Evolutionary conservation across 164 flowering plant genomes (phyloP).

Genomic region (Houttuynia cordata): DNA sequence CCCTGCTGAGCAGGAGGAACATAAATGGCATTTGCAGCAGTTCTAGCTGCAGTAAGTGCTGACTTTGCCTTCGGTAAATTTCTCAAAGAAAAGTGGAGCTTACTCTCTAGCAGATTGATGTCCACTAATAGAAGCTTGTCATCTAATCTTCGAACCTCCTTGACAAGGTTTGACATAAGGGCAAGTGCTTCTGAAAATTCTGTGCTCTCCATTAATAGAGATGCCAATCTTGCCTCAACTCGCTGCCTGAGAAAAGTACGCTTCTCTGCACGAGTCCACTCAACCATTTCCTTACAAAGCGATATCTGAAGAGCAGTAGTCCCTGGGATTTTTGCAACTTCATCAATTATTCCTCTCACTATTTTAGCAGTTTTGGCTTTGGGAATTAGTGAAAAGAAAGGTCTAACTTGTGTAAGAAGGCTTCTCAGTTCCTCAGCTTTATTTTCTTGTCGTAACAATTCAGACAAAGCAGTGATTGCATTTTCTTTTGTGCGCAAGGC

Average conservation of each 20-base stretch:
- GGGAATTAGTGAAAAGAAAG: background rate
- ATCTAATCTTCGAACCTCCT: background rate
- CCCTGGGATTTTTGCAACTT: background rate
- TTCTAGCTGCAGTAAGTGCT: conserved; percentile 57
- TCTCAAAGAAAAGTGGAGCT: background rate
- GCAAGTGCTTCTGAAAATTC: background rate
- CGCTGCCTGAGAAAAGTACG: conserved; percentile 46
- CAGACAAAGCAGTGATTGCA: background rate
- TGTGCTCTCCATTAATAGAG: background rate
- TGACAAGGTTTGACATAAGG: background rate
- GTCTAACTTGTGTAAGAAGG: background rate
- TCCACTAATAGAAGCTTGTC: conserved; percentile 18
- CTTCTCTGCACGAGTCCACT: conserved; percentile 24
- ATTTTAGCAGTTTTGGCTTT: background rate
- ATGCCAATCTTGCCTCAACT: conserved; percentile 51
- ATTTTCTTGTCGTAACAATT: background rate
- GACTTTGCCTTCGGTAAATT: conserved; percentile 44
- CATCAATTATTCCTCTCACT: background rate
- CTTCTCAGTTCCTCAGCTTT: background rate
- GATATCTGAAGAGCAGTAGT: background rate
- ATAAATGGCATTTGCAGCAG: conserved; percentile 58
- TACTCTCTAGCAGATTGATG: background rate
- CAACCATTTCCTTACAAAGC: background rate
- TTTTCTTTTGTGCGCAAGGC: background rate
- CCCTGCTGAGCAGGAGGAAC: conserved; percentile 67